phyloP scores from a whole-genome alignment of 495 filamentous ascomycete genomes.

The Aspergillus sclerotiicarbonarius region DNA sequence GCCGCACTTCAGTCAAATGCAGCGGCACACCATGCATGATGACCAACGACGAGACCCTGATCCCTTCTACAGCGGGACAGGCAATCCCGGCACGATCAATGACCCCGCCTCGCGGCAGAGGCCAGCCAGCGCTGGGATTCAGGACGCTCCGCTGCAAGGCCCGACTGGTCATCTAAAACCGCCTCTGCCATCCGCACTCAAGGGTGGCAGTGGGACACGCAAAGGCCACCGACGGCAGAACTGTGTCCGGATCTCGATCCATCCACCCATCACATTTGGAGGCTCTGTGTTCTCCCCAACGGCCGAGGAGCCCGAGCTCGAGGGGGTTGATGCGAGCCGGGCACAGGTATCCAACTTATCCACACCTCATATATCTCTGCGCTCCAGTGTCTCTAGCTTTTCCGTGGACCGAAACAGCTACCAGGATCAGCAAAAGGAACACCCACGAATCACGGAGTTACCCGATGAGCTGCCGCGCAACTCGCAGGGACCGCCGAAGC shows the following conservation, averaged over 20 bases:
- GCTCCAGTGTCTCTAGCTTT: slow-evolving; percentile 20
- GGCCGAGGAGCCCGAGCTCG: slow-evolving; percentile 35
- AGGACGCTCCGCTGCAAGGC: slow-evolving; percentile 26
- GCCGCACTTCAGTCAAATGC: slow-evolving; percentile 30
- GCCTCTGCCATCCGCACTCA: slow-evolving; percentile 38
- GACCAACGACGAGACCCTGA: slow-evolving; percentile 26
- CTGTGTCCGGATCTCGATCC: slow-evolving; percentile 50
- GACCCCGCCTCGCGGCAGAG: slow-evolving; percentile 5
- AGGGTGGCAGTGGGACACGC: slow-evolving; percentile 34
- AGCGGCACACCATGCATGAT: slow-evolving; percentile 28
- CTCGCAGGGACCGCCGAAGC: slow-evolving; percentile 25
- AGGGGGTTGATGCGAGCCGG: slow-evolving; percentile 27
- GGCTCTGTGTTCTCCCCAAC: slow-evolving; percentile 37
- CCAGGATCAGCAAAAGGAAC: slow-evolving; percentile 10
- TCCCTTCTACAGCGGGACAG: slow-evolving; percentile 29
- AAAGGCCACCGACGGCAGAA: slow-evolving; percentile 49
- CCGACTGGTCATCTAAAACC: slow-evolving; percentile 22
- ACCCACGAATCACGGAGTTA: slow-evolving; percentile 8
- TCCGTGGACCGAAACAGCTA: slow-evolving; percentile 20
- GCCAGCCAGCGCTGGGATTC: slow-evolving; percentile 12
- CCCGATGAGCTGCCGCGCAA: slow-evolving; percentile 21
- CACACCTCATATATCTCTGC: slow-evolving; percentile 20
- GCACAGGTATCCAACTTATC: slow-evolving; percentile 17
- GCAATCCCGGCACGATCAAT: neutral
- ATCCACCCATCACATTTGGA: slow-evolving; percentile 40